Base-by-base conservation (phyloP, 2,329 filamentous ascomycete genomes). In the Chrysoporthe cubensis region DNA sequence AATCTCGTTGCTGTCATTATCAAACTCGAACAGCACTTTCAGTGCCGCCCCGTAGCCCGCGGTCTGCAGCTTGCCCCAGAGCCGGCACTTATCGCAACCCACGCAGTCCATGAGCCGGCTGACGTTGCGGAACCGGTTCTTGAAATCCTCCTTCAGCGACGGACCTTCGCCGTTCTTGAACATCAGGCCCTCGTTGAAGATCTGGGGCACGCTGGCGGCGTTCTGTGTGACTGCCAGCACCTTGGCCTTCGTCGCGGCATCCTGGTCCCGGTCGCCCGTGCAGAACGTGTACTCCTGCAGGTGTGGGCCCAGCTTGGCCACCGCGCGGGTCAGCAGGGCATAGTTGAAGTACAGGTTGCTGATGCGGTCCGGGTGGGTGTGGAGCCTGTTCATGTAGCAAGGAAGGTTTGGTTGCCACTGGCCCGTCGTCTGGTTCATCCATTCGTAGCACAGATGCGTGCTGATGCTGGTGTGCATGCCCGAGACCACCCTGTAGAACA, bases 281-380 rank as follows among this genome's bases (percentile, higher is more conserved):
- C 96, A 99, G 79, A 97, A 99, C 0, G 92, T 96, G 81, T 98
- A 98, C 70, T 87, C 84, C 42, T 80, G 71, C 4, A 98, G 85
- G 73, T 94, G 90, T 34, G 92, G 91, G 14, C 91, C 92, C 9
- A 98, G 87, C 80, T 99, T 99, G 64, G 93, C 91, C 52, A 98
- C 87, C 14, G 96, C 96, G 62, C 96, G 91, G 37, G 95, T 91
- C 52, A 99, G 85, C n/a, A 99, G 86, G 0, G 96, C 96, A 76
- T 97, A 99, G 86, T 99, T 98, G 84, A 99, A 99, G 83, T 99
- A 99, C 62, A 99, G 85, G 79, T 99, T 99, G 73, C 94, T 96
- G 75, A 99, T 92, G 69, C 95, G 91, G 73, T 99, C 96, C 0
- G 95, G 93, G 77, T 92, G 88, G 32, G 85, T 84, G 78, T 97